Percentiles rank a stretch among this genome's conserved stretches.
Conservation (phyloP, 2,329 filamentous ascomycete genomes). For the Ambrosiella xylebori region DNA sequence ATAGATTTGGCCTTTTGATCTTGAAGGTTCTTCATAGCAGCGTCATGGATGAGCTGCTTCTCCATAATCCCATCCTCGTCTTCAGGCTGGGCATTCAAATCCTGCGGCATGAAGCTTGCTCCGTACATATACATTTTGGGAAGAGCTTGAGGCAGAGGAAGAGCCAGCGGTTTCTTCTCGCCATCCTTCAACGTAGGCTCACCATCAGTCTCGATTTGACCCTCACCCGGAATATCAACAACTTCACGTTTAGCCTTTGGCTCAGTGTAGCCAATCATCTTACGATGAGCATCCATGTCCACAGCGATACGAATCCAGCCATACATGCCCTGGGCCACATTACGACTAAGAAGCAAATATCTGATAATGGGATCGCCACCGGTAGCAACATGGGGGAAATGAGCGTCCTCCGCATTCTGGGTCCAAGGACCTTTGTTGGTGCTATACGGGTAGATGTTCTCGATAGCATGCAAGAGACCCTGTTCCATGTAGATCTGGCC, state of each 20-base stretch:
- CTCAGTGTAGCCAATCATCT: conserved; percentile 3
- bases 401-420: conserved; percentile 34
- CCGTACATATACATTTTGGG: conserved; percentile 13
- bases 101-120: conserved; percentile 9
- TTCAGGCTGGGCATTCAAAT: conserved; percentile 4
- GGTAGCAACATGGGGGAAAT: conserved; percentile 30
- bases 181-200: background rate
- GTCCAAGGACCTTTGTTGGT: conserved; percentile 30
- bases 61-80: background rate
- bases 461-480: conserved; percentile 34
- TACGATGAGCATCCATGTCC: conserved; percentile 19
- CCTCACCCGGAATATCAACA: background rate
- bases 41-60: background rate
- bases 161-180: conserved; percentile 6
- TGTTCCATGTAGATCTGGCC: conserved; percentile 51
- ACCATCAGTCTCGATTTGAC: background rate
- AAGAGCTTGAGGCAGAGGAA: conserved; percentile 9
- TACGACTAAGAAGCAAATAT: conserved; percentile 39
- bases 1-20: background rate
- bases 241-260: background rate
- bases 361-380: conserved; percentile 40
- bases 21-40: background rate
- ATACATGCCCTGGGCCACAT: conserved; percentile 32
- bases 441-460: conserved; percentile 29
- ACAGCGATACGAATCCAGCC: conserved; percentile 38